Evolutionary conservation across 805 yeast genomes (phyloP).

Genomic region (Tetrapisispora phaffii): DNA sequence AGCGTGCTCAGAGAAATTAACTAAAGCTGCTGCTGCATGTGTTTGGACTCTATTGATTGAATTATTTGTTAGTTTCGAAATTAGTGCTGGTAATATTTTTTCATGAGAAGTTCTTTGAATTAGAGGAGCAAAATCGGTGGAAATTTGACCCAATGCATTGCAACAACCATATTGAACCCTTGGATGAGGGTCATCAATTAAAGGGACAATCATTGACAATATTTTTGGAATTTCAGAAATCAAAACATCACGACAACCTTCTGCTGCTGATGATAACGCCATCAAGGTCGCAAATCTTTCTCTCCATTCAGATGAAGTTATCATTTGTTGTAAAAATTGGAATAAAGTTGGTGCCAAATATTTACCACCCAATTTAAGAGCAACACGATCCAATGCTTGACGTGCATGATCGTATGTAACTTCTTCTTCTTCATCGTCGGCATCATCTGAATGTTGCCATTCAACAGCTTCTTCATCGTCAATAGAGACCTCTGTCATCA

Average conservation of each 20-base stretch:
- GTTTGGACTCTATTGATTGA: slow-evolving; percentile 91
- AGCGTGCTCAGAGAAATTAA: slow-evolving; percentile 89
- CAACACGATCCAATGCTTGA: slow-evolving; percentile 85
- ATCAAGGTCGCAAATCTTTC: slow-evolving; percentile 93
- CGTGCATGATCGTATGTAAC: slow-evolving; percentile 85
- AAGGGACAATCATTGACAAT: slow-evolving; percentile 75
- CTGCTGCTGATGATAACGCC: slow-evolving; percentile 96
- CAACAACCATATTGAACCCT: slow-evolving; percentile 97
- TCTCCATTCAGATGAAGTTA: slow-evolving; percentile 72
- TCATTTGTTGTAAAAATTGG: slow-evolving; percentile 77
- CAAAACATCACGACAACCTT: slow-evolving; percentile 88
- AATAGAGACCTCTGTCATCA: slow-evolving; percentile 87
- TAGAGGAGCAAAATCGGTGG: slow-evolving; percentile 88
- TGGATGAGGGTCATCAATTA: slow-evolving; percentile 77
- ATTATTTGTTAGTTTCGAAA: slow-evolving; percentile 61
- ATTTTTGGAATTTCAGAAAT: slow-evolving; percentile 72
- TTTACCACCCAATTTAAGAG: slow-evolving; percentile 75
- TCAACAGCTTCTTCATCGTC: slow-evolving; percentile 84
- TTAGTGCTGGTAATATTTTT: slow-evolving; percentile 76
- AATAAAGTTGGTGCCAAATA: slow-evolving; percentile 78
- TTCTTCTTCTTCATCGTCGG: slow-evolving; percentile 73
- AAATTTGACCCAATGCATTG: slow-evolving; percentile 92
- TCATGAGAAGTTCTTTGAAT: slow-evolving; percentile 76
- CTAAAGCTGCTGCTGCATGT: slow-evolving; percentile 97
- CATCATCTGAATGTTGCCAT: slow-evolving; percentile 75